Base-by-base conservation (phyloP, 2,329 filamentous ascomycete genomes). In the Cylindrodendrum hubeiense region DNA sequence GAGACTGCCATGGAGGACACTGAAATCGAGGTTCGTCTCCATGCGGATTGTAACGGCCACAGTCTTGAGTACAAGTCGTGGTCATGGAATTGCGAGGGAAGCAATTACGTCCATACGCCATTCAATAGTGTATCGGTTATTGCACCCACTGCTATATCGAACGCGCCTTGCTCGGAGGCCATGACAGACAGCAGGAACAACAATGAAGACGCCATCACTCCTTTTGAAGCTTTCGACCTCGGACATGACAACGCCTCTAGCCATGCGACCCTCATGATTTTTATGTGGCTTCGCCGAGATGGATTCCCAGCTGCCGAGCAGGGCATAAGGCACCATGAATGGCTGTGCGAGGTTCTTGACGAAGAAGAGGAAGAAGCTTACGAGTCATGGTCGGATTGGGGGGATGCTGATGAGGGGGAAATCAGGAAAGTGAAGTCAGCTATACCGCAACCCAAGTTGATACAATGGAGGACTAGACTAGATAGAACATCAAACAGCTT, bases 231-330 rank as follows among this genome's bases (percentile, higher is more conserved):
- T 30, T 47, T 47, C 17, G 24, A 47, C 7, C 22, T 5, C 1
- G 44, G 28, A 34, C 47, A 60, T 21, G 43, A 30, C 10, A 47
- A 60, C 37, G 41, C 51, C 24, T 60, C 37, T 9, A 19, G 19
- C 3, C 26, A 52, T 4, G 21, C 19, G 7, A 60, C 57, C 17
- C 21, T 22, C 6, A 53, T 15, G 19, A 22, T 43, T 10, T 53
- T 60, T 6, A 47, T 54, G 26, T 60, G 49, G 57, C 51, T 54
- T 41, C 57, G 49, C 10, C 47, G 24, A 26, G 57, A 47, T n/a
- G 49, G 49, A 6, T 60, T 60, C 21, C 49, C 57, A 13, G 44
- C 44, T 8, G 8, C 13, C 21, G 57, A 60, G 49, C 57, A 51
- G 30, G 57, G 24, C 15, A 54, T 60, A 34, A 43, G 52, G 17